Conservation (phyloP, 2,329 filamentous ascomycete species). For the Lasiodiplodia gonubiensis region DNA sequence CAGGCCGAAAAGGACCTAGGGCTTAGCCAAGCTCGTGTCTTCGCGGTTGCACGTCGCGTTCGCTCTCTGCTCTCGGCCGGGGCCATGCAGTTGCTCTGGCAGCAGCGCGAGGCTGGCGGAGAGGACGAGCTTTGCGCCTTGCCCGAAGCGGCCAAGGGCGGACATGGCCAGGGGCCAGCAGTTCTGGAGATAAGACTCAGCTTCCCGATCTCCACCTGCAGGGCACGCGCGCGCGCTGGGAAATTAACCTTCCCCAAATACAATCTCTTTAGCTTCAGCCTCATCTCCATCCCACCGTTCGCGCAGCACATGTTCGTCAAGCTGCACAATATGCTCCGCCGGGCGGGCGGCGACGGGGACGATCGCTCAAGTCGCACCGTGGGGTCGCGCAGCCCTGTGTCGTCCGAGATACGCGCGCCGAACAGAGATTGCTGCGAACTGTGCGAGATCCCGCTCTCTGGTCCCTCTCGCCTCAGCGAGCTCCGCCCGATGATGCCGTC, state of each 20-base stretch:
- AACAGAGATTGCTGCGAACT: slow-evolving; percentile 16
- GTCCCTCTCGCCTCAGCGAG: background rate
- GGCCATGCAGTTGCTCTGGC: slow-evolving; percentile 8
- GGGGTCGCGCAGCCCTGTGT: slow-evolving; percentile 2
- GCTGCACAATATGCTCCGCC: background rate
- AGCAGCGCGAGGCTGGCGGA: background rate
- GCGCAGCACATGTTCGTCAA: background rate
- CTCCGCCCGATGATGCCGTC: slow-evolving; percentile 3
- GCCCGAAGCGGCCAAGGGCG: background rate
- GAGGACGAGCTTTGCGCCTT: background rate
- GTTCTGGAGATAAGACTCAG: slow-evolving; percentile 1
- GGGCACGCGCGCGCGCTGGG: slow-evolving; percentile 1
- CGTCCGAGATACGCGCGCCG: slow-evolving; percentile 21
- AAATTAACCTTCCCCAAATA: slow-evolving; percentile 20
- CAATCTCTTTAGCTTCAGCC: slow-evolving; percentile 23
- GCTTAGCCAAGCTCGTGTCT: background rate
- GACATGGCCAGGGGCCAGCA: background rate
- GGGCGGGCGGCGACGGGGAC: background rate
- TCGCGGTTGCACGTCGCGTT: background rate
- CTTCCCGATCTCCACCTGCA: slow-evolving; percentile 10
- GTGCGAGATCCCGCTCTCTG: slow-evolving; percentile 10
- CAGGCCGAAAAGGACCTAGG: background rate
- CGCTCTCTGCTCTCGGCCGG: background rate
- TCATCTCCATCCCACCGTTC: slow-evolving; percentile 13
- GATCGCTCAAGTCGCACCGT: background rate